phyloP scores from a whole-genome alignment of 257 asterid species.

The Salvia rosmarinus region DNA sequence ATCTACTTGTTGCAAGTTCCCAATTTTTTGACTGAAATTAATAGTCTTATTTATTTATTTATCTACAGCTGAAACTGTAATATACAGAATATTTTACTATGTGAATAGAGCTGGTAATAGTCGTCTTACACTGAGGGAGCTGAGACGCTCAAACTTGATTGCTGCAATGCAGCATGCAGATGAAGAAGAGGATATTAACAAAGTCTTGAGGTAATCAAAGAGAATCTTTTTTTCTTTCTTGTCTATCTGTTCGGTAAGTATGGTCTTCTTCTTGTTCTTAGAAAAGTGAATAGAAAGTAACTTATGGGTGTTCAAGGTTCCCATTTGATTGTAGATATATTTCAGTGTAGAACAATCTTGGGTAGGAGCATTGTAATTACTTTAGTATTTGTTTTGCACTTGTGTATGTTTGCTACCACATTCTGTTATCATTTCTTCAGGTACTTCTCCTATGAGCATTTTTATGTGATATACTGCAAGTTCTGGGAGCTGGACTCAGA shows the following conservation, averaged over 20 bases:
- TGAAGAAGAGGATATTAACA: slow-evolving; percentile 99
- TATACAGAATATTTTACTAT: slow-evolving; percentile 96
- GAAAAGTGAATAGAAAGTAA: background rate
- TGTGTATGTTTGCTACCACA: slow-evolving; percentile 6
- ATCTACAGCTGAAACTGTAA: slow-evolving; percentile 97
- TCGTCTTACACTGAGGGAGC: slow-evolving; percentile 91
- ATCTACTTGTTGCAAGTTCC: slow-evolving; percentile 26
- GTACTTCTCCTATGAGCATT: slow-evolving; percentile 98
- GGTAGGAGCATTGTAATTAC: slow-evolving; percentile 22
- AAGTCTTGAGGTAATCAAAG: slow-evolving; percentile 78
- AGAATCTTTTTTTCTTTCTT: slow-evolving; percentile 17
- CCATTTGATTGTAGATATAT: slow-evolving; percentile 18
- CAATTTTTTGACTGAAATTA: slow-evolving; percentile 37
- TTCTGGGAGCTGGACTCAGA: slow-evolving; percentile 99
- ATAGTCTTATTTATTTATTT: slow-evolving; percentile 48
- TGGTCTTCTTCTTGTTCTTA: background rate
- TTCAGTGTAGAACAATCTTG: slow-evolving; percentile 18
- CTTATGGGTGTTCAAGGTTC: slow-evolving; percentile 14
- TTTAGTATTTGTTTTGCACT: slow-evolving; percentile 12
- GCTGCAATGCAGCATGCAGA: slow-evolving; percentile 98
- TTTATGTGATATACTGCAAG: slow-evolving; percentile 99
- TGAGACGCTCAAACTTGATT: slow-evolving; percentile 85
- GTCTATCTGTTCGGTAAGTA: slow-evolving; percentile 12
- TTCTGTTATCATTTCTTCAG: slow-evolving; percentile 50
- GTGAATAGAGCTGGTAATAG: slow-evolving; percentile 95